Evolutionary conservation across 169 alveolate species (phyloP).

Genomic region (Plasmodium blacklocki): DNA sequence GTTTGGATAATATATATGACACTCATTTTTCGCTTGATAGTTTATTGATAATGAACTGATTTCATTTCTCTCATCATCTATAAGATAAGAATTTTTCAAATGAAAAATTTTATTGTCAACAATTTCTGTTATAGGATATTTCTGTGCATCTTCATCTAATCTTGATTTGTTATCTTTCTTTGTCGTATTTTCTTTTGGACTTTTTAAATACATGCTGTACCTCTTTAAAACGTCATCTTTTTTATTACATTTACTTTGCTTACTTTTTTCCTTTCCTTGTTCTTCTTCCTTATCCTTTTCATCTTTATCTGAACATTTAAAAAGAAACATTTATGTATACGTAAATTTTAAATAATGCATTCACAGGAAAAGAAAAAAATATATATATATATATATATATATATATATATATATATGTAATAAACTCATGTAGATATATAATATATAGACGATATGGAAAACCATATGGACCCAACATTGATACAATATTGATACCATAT

Average conservation of each 20-base stretch:
- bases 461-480: too few relatives aligned
- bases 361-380: not conserved
- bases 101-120: slow-evolving; percentile 8
- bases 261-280: not conserved
- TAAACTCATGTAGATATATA: not conserved
- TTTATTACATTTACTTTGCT: not conserved
- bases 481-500: too few relatives aligned
- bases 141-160: not conserved
- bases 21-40: too few relatives aligned
- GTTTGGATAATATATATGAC: too few relatives aligned
- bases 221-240: not conserved
- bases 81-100: not conserved
- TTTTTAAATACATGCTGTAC: not conserved
- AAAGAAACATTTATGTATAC: not conserved
- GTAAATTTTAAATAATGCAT: not conserved
- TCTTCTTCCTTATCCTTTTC: not conserved
- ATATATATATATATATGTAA: not conserved
- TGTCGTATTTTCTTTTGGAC: not conserved
- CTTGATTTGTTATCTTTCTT: slow-evolving; percentile 3
- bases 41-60: not conserved
- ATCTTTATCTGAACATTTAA: not conserved
- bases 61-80: not conserved
- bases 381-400: not conserved
- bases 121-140: not conserved
- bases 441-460: too few relatives aligned